Conservation (phyloP, 148 eudicot genomes). For the Limonium bicolor region DNA sequence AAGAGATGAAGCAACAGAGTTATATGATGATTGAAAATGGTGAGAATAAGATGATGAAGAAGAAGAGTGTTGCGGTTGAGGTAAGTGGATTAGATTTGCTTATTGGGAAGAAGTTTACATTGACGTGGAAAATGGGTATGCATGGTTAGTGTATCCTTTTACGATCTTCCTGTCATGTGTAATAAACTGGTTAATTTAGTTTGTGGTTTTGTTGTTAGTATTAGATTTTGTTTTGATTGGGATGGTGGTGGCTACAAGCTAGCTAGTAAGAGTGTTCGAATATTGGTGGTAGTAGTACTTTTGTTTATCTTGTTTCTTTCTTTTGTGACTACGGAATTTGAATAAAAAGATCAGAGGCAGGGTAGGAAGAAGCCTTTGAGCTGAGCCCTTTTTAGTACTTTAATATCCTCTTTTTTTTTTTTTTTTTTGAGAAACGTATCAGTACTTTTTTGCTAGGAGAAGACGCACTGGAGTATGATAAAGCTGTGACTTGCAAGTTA, state of each 20-base stretch:
- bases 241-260: slow-evolving; percentile 9
- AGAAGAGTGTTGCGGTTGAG: slow-evolving; percentile 59
- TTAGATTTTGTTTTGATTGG: slow-evolving; percentile 1
- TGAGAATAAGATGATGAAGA: slow-evolving; percentile 19
- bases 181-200: background rate
- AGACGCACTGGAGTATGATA: no score
- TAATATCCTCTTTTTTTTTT: no score
- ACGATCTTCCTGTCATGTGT: background rate
- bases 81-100: slow-evolving; percentile 63
- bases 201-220: no score
- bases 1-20: slow-evolving; percentile 22
- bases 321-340: no score
- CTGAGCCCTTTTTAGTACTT: no score
- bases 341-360: background rate
- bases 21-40: slow-evolving; percentile 11
- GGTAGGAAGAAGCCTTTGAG: no score
- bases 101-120: slow-evolving; percentile 59
- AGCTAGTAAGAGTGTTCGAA: no score
- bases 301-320: no score
- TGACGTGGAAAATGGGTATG: slow-evolving; percentile 76
- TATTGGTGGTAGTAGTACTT: no score
- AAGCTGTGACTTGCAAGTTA: no score
- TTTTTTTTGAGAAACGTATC: no score
- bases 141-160: slow-evolving; percentile 8
- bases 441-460: no score